These are phyloP conservation scores for Entomortierella lignicola DNA, from an alignment of 192 early-diverging fungal species.

Conservation along the genomic window DNA sequence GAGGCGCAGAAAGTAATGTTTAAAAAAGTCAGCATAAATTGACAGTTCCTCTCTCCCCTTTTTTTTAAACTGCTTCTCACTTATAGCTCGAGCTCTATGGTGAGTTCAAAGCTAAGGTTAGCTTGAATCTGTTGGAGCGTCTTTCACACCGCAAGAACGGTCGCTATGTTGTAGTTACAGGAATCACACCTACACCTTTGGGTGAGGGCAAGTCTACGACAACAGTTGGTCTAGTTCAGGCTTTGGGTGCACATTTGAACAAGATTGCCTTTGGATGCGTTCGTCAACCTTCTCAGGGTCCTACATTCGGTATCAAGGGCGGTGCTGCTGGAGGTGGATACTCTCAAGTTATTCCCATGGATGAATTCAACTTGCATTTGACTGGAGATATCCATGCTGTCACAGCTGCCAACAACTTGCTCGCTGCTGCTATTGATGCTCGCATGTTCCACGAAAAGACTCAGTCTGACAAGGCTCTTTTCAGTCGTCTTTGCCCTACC, in stretches of 20 bases:
- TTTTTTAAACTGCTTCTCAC: neutral
- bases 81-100: conserved; percentile 88
- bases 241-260: conserved; percentile 91
- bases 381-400: conserved; percentile 99
- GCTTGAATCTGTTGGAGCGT: conserved; percentile 82
- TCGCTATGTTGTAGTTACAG: conserved; percentile 95
- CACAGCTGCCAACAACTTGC: conserved; percentile 95
- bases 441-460: conserved; percentile 98
- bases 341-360: conserved; percentile 99
- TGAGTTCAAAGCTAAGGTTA: conserved; percentile 90
- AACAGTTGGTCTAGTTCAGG: conserved; percentile 93
- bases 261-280: conserved; percentile 96
- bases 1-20: too few relatives aligned
- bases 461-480: conserved; percentile 82
- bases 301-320: conserved; percentile 99
- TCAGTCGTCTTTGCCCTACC: conserved; percentile 87
- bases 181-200: conserved; percentile 97
- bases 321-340: conserved; percentile 99
- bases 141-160: conserved; percentile 83
- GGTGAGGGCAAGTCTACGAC: conserved; percentile 99
- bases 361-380: conserved; percentile 98
- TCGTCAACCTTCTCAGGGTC: conserved; percentile 98
- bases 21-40: too few relatives aligned
- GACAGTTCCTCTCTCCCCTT: too few relatives aligned
- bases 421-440: conserved; percentile 97